These are phyloP conservation scores for Hypoxylon intermedium DNA, from an alignment of 495 filamentous ascomycete genomes.

Conservation along the genomic window DNA sequence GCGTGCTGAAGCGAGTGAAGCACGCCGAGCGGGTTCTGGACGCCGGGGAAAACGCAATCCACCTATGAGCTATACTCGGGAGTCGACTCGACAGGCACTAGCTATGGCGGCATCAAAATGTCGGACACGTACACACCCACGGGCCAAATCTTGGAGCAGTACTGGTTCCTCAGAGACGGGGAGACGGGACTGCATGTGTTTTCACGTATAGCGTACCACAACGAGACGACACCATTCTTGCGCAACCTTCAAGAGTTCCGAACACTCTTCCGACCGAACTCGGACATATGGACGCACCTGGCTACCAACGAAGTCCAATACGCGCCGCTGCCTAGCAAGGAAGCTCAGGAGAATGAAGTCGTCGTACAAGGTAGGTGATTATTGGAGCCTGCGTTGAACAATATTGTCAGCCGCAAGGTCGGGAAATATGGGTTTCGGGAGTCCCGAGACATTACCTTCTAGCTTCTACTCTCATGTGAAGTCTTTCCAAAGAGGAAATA, in stretches of 20 bases:
- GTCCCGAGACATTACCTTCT: conserved; percentile 14
- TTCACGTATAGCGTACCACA: conserved; percentile 61
- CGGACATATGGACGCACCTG: conserved; percentile 63
- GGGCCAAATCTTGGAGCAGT: conserved; percentile 61
- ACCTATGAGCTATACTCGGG: conserved; percentile 56
- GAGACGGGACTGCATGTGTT: conserved; percentile 65
- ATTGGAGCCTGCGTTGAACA: conserved; percentile 18
- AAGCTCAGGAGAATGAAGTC: conserved; percentile 50
- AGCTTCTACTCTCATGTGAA: conserved; percentile 3
- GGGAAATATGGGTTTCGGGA: conserved; percentile 24
- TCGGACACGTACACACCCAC: conserved; percentile 59
- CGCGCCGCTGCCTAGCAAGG: conserved; percentile 57
- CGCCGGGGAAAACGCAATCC: conserved; percentile 52
- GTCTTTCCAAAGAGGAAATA: conserved; percentile 8
- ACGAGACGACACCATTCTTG: conserved; percentile 61
- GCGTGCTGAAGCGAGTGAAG: conserved; percentile 48
- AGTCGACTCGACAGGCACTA: conserved; percentile 53
- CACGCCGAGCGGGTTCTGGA: conserved; percentile 60
- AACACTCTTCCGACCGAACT: conserved; percentile 62
- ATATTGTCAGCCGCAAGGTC: conserved; percentile 7
- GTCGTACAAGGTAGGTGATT: conserved; percentile 49
- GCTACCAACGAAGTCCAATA: conserved; percentile 58
- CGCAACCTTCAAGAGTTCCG: conserved; percentile 62
- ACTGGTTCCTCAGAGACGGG: conserved; percentile 63
- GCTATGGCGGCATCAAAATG: conserved; percentile 58